Evolutionary conservation across 2,329 filamentous ascomycete genomes (phyloP).

Genomic region (Lomentospora prolificans): DNA sequence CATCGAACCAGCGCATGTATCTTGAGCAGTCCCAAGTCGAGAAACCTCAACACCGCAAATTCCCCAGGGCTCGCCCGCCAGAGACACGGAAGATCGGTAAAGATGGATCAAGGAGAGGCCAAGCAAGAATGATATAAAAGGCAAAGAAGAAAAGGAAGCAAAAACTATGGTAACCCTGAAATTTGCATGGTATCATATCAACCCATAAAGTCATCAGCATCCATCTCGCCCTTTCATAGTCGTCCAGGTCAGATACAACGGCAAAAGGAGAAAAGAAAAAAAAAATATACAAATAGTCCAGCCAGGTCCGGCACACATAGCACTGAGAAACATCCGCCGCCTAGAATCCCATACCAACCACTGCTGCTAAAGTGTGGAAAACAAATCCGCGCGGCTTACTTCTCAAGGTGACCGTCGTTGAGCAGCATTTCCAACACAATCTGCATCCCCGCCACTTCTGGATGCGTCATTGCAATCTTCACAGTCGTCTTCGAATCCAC

Average conservation of each 20-base stretch:
- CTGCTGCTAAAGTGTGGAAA: too few species aligned
- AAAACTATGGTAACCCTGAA: not conserved
- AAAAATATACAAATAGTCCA: not conserved
- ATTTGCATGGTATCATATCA: conserved; percentile 3
- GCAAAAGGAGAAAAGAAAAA: not conserved
- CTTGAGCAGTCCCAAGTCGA: too few species aligned
- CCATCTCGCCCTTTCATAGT: not conserved
- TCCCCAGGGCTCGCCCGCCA: too few species aligned
- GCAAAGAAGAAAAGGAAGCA: not conserved
- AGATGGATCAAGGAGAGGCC: too few species aligned
- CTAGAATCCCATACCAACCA: too few species aligned
- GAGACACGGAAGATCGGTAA: too few species aligned
- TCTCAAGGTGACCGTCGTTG: conserved; percentile 69
- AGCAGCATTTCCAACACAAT: conserved; percentile 86
- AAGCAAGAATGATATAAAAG: not conserved
- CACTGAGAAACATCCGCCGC: not conserved
- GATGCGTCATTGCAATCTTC: conserved; percentile 93
- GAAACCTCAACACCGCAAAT: too few species aligned
- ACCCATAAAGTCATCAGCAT: conserved; percentile 1
- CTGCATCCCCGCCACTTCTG: conserved; percentile 72
- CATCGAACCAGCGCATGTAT: too few species aligned
- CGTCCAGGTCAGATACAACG: not conserved
- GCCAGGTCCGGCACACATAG: not conserved
- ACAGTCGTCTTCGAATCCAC: conserved; percentile 54
- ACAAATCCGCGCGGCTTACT: conserved; percentile 15